A percentile compares a stretch with the other conserved stretches of the same genome.
Conservation (phyloP, 164 flowering plant species). For the Liquidambar formosana region DNA sequence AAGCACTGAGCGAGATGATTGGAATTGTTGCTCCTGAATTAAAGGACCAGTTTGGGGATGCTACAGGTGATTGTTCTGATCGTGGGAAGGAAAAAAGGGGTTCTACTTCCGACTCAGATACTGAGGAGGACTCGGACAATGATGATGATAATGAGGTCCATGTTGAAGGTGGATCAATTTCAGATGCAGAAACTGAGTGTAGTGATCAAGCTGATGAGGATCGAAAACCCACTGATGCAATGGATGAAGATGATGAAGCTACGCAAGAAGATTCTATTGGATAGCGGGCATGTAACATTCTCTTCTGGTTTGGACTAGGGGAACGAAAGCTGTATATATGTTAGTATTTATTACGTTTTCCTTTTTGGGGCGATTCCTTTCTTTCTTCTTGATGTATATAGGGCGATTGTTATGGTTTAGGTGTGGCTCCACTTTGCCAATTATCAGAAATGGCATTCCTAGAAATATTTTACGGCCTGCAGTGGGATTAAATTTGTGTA, state of each 20-base stretch:
- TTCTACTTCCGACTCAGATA: conserved; percentile 56
- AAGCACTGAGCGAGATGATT: conserved; percentile 70
- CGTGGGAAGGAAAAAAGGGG: conserved; percentile 19
- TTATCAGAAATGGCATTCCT: no score
- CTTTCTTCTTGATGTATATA: no score
- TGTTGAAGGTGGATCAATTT: conserved; percentile 24
- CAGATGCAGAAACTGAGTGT: conserved; percentile 54
- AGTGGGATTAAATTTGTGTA: no score
- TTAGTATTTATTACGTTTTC: neutral
- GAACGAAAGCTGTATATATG: neutral
- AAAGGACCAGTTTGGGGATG: conserved; percentile 45
- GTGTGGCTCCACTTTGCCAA: no score
- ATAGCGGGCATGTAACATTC: conserved; percentile 15
- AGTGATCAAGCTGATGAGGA: conserved; percentile 31
- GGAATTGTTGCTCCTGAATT: conserved; percentile 80
- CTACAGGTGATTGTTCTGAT: conserved; percentile 13
- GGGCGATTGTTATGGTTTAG: no score
- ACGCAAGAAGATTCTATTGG: conserved; percentile 57
- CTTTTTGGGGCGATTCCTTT: neutral
- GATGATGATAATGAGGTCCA: conserved; percentile 29
- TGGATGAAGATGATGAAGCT: conserved; percentile 57
- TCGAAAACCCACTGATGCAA: conserved; percentile 18
- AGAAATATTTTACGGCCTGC: no score
- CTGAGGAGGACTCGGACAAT: conserved; percentile 40
- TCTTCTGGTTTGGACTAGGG: no score